Percentiles rank a stretch among this genome's conserved stretches.
Evolutionary conservation across 192 early-diverging fungal species (phyloP).

Genomic region (Podila epicladia): DNA sequence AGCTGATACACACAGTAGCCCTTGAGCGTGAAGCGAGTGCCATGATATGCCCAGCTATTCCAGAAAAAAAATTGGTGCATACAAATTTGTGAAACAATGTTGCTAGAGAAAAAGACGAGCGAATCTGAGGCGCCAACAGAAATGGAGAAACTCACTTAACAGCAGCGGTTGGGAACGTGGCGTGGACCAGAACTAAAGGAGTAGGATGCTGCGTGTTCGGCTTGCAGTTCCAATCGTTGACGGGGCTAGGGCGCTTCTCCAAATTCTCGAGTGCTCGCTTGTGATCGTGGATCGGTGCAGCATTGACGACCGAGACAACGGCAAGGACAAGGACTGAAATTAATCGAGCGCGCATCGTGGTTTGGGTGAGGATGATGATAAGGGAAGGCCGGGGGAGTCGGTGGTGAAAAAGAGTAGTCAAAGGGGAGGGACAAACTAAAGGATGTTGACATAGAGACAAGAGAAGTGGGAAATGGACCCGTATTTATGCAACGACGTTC

Average conservation of each 20-base stretch:
- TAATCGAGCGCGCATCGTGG: background rate
- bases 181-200: background rate
- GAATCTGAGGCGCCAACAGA: background rate
- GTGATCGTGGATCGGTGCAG: background rate
- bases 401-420: background rate
- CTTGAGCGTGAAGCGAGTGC: background rate
- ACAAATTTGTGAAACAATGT: no score
- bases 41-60: slow-evolving; percentile 9
- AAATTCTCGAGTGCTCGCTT: background rate
- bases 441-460: background rate
- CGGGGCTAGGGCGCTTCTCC: background rate
- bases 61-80: no score
- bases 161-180: background rate
- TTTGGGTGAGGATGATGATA: background rate
- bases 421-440: background rate
- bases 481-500: no score
- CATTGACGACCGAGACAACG: background rate
- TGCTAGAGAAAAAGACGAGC: no score
- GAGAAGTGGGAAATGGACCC: no score
- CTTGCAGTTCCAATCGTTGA: slow-evolving; percentile 1
- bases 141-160: background rate
- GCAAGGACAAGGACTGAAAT: background rate
- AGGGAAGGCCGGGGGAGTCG: background rate
- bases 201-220: background rate
- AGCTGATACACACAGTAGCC: slow-evolving; percentile 14